Evolutionary conservation across 2,329 filamentous ascomycete genomes (phyloP), one percentile per base, ranked within the genome.

Genomic region (Cercospora citrullina): DNA sequence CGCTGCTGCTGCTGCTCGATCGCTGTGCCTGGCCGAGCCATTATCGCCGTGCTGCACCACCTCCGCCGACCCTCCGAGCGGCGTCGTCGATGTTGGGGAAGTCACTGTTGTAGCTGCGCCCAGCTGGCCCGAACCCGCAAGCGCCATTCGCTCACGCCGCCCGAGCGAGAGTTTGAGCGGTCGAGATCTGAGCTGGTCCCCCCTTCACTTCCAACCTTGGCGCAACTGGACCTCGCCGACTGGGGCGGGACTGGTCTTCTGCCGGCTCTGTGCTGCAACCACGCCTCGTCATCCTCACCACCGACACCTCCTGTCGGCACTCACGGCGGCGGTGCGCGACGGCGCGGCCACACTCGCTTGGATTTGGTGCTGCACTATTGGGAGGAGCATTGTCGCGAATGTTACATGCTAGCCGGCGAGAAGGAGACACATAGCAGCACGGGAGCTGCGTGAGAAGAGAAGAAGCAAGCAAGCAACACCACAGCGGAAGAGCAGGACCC

Each of bases 271-370:
- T 30, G 36, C 58, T 33, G 60, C 60, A 30, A 48, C 42, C 23
- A 62, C 36, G 26, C 60, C 21, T 62, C 60, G 36, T n/a, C 48
- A 63, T 53, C 39, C 28, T 48, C 48, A 64, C 62, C 61, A 33
- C 61, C 23, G 31, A 63, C 28, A 28, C 42, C 23, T 62, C 33
- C 39, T 36, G 45, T 36, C 33, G 14, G 12, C 23, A 18, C 23
- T 28, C 51, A 57, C 51, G 31, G 28, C 62, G 31, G 36, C 62
- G 53, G 51, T 42, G 62, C 62, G 62, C 62, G 53, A 64, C 62
- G 28, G 62, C 62, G 62, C 61, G 30, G 53, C 9, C 55, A 64
- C 62, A 64, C n/a, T 64, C 62, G 62, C 28, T 64, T 64, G 62
- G 62, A 45, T 4, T 39, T 14, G 26, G 55, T 6, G 31, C 61